These are phyloP conservation scores for Saccharomycopsis hybrid DNA, from an alignment of 1,139 yeast genomes.

Conservation along the genomic window DNA sequence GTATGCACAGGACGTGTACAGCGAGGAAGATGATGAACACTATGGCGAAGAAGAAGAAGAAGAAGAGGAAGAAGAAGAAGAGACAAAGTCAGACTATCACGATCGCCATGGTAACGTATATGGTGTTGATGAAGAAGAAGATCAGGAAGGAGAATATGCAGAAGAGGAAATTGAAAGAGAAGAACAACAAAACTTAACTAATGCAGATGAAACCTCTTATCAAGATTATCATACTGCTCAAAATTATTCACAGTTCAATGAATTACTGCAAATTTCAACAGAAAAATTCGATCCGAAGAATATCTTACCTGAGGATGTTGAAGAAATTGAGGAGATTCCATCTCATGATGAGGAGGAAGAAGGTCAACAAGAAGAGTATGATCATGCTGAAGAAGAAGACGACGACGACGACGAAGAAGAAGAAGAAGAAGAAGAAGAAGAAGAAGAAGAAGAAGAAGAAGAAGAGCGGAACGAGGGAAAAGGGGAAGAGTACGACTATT, in stretches of 20 bases:
- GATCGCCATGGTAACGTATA: background rate
- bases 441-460: background rate
- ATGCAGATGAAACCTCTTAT: background rate
- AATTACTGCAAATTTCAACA: background rate
- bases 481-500: background rate
- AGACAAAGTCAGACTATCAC: background rate
- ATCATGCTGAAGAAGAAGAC: background rate
- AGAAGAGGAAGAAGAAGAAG: conserved; percentile 3
- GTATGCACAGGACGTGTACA: no score
- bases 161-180: background rate
- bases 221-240: conserved; percentile 7
- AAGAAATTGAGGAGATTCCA: background rate
- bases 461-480: background rate
- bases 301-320: background rate
- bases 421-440: conserved; percentile 2
- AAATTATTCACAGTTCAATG: background rate
- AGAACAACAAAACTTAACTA: background rate
- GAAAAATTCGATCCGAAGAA: no score
- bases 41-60: conserved; percentile 2
- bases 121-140: background rate
- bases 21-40: no score
- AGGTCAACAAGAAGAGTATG: background rate
- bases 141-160: background rate
- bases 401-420: conserved; percentile 11
- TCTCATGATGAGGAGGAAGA: no score